Conservation (phyloP, 1,284 basidiomycete genomes). For the Leccinum pachyderme region DNA sequence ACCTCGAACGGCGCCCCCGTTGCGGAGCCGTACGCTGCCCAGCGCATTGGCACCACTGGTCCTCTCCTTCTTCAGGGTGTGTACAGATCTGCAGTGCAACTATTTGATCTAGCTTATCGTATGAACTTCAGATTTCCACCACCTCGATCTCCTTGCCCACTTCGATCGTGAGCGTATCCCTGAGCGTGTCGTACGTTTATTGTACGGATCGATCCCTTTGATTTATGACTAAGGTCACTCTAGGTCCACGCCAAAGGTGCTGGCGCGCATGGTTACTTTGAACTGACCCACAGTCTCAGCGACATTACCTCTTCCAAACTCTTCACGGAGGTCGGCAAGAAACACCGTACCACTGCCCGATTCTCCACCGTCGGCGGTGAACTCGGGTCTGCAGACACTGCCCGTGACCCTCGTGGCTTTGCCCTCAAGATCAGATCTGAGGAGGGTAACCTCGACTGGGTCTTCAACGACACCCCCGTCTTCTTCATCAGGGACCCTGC, state of each 20-base stretch:
- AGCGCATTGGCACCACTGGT: constrained; percentile 73
- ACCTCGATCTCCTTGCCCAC: constrained; percentile 86
- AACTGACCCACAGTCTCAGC: constrained; percentile 79
- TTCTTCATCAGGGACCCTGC: constrained; percentile 86
- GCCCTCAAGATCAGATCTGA: constrained; percentile 88
- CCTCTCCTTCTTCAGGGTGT: constrained; percentile 84
- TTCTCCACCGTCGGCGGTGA: constrained; percentile 92
- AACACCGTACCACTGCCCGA: constrained; percentile 70
- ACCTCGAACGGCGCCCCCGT: constrained; percentile 80
- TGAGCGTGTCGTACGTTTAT: constrained; percentile 74
- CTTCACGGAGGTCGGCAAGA: constrained; percentile 71
- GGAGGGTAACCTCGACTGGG: constrained; percentile 90
- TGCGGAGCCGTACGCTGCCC: constrained; percentile 71
- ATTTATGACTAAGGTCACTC: constrained; percentile 8
- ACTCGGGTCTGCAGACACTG: constrained; percentile 84
- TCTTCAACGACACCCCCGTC: constrained; percentile 89
- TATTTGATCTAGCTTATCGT: constrained; percentile 9
- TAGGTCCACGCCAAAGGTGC: constrained; percentile 84
- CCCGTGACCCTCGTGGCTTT: constrained; percentile 91
- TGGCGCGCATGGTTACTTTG: constrained; percentile 91
- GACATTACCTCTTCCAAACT: constrained; percentile 77
- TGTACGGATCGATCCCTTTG: not conserved
- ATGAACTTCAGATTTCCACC: constrained; percentile 60
- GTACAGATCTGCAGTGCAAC: constrained; percentile 12
- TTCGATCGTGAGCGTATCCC: constrained; percentile 95